Evolutionary conservation across 83 land plant genomes (phyloP), one percentile per base, ranked within the genome.

Genomic region (Larix sibirica): DNA sequence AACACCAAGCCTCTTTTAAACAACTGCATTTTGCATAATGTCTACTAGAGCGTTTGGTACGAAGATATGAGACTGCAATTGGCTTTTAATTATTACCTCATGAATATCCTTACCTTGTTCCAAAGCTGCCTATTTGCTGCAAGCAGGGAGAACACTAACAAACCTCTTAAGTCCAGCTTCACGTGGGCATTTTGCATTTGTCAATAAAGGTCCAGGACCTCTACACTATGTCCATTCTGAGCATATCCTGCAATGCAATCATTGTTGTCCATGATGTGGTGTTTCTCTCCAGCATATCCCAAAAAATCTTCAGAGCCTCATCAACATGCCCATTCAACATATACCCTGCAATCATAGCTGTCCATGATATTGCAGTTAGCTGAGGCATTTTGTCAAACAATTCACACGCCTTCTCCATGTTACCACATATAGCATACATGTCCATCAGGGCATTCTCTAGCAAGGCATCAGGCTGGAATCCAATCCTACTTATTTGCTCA

Each of bases 381-480:
- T 2, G 26, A 6, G 26, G 21, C 67, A 64, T 64, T 64, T 24
- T n/a, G 2, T 64, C 67, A 20, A 64, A 64, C 21, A 64, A 1
- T 24, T n/a, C 26, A n/a, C 26, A 24, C 6, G 67, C 67, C 21
- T 20, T 24, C 5, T 64, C 67, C 6, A 64, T n/a, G 6, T 24
- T 64, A 0, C 67, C 67, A n/a, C 82, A 81, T 81, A 75, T 81
- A 8, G 82, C 82, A 36, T 81, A 75, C 82, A 81, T 81, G 4
- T 81, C 78, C 18, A 81, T 12, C 20, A 81, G 77, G 50, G 50
- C 82, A 63, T 47, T 81, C 20, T 65, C 50, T 33, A 81, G 81
- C 40, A 63, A 44, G 21, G 18, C 5, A 38, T 81, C 82, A 14
- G 12, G 20, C 82, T 65, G 26, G 8, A 68, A 81, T 33, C 82